phyloP scores from a whole-genome alignment of 2,329 filamentous ascomycete species.

The Colletotrichum tanaceti region DNA sequence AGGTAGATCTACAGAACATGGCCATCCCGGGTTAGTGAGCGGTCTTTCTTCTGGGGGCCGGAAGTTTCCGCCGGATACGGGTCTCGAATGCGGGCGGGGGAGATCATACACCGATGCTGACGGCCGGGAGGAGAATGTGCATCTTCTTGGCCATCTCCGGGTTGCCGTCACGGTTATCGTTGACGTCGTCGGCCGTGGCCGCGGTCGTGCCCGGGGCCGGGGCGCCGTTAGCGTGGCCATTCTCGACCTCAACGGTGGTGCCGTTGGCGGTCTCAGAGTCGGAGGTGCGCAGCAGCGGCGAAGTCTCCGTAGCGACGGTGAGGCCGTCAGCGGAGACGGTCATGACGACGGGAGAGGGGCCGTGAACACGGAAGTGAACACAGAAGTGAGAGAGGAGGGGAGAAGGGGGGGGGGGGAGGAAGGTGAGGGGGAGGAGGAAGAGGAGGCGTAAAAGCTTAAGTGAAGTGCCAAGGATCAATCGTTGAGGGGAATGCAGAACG shows the following conservation, averaged over 20 bases:
- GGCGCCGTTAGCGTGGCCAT: constrained; percentile 32
- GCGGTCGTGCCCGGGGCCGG: constrained; percentile 1
- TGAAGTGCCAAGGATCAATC: neutral
- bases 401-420: too few relatives aligned
- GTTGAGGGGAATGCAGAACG: neutral
- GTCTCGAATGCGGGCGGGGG: neutral
- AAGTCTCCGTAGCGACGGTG: constrained; percentile 43
- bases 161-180: constrained; percentile 41
- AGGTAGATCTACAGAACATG: constrained; percentile 70
- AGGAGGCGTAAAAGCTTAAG: neutral
- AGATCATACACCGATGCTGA: constrained; percentile 52
- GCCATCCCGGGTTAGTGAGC: neutral
- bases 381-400: too few relatives aligned
- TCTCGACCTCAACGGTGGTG: constrained; percentile 10
- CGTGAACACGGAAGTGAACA: neutral
- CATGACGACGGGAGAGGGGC: constrained; percentile 13
- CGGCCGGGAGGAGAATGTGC: constrained; percentile 52
- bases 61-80: neutral
- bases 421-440: too few relatives aligned
- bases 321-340: constrained; percentile 26
- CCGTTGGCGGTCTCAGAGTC: constrained; percentile 25
- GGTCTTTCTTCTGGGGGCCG: too few relatives aligned
- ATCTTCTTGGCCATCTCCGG: constrained; percentile 51
- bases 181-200: constrained; percentile 11
- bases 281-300: constrained; percentile 45